phyloP scores from a whole-genome alignment of 2,329 filamentous ascomycete genomes.

The Hyphodiscus sp. region DNA sequence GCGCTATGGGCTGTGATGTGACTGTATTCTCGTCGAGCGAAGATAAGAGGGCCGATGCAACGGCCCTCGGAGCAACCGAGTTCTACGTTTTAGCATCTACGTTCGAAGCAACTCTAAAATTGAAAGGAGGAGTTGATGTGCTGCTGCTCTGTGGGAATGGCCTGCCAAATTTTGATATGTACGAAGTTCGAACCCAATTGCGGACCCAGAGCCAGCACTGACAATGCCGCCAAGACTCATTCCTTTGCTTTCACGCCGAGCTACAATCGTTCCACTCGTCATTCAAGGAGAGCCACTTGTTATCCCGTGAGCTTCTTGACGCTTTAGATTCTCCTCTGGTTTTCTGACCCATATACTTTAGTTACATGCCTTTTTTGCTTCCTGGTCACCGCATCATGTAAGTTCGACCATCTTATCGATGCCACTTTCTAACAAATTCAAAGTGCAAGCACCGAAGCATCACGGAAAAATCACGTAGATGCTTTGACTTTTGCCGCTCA shows the following conservation, averaged over 20 bases:
- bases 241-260: conserved; percentile 6
- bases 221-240: conserved; percentile 3
- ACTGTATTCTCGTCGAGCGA: conserved; percentile 54
- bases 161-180: conserved; percentile 10
- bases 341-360: no score
- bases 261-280: conserved; percentile 10
- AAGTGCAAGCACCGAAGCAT: conserved; percentile 13
- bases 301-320: conserved; percentile 1
- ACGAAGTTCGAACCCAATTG: background rate
- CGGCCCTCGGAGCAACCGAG: conserved; percentile 50
- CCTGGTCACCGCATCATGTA: no score
- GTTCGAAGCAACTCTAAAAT: no score
- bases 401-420: background rate
- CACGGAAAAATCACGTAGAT: conserved; percentile 12
- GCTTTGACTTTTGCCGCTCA: conserved; percentile 14
- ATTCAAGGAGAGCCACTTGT: conserved; percentile 10
- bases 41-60: conserved; percentile 50
- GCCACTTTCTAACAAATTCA: background rate
- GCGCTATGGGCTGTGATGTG: conserved; percentile 57
- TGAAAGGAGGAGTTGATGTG: conserved; percentile 3
- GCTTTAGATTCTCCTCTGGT: no score
- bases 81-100: conserved; percentile 17
- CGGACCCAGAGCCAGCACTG: no score
- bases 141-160: conserved; percentile 7
- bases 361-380: no score